Evolutionary conservation across 495 filamentous ascomycete genomes (phyloP), one percentile per base, ranked within the genome.

Genomic region (Tuber calosporum): DNA sequence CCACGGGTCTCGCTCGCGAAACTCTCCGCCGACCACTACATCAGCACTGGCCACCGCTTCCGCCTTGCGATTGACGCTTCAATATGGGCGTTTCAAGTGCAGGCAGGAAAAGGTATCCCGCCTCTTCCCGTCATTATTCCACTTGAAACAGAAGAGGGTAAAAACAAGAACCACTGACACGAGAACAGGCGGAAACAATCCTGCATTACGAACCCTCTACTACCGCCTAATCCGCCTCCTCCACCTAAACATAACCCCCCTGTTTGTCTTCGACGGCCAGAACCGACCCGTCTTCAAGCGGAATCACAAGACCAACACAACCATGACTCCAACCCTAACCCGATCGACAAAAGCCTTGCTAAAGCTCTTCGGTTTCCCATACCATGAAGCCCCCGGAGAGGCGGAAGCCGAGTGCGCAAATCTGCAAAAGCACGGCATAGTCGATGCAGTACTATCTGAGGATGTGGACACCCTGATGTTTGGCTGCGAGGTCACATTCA

Each of bases 391-490:
- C 1, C 96, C 95, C 0, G 96, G 95, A 20, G 96, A 99, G 79
- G 96, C 96, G 1, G 96, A 99, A 80, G 96, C 96, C 0, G 96
- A 99, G 83, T 98, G 96, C 74, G 95, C 96, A 0, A 82, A 93
- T 2, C 82, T 99, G 30, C 94, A 99, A 81, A 86, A 87, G 72
- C 87, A 89, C 40, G 93, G 93, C 0, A 85, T 97, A 66, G 96
- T 98, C 4, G 96, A 99, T 83, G 95, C 92, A 0, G 96, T 98
- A 19, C 87, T 99, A 79, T 97, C 92, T 80, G 94, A 99, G 82
- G 96, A 99, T 85, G 93, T 97, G 48, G 96, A 99, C 82, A 93
- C 96, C 3, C 86, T 99, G 78, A 98, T 99, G 96, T 99, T 98
- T 82, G 96, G 96, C 2, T 93, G 92, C 67, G 88, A 86, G 0